Percentiles rank a stretch among this genome's conserved stretches.
Conservation (phyloP, 2,329 filamentous ascomycete species). For the Camptophora hylomeconis region DNA sequence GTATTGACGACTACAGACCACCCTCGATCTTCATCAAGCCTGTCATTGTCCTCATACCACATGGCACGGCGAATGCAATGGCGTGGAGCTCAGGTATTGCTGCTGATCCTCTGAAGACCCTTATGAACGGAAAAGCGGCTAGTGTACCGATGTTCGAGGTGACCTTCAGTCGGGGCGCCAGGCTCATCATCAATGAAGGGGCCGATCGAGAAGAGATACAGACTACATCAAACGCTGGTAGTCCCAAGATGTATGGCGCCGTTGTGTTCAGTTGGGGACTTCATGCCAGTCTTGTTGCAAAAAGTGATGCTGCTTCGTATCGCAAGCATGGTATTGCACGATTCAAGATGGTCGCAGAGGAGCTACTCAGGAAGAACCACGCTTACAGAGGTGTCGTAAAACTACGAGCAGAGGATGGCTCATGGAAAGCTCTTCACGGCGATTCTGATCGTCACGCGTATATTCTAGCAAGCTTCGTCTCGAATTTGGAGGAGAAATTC, state of each 20-base stretch:
- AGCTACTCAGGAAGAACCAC: slow-evolving; percentile 33
- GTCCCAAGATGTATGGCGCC: slow-evolving; percentile 46
- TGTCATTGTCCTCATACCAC: slow-evolving; percentile 40
- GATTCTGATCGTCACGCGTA: slow-evolving; percentile 51
- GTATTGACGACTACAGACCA: slow-evolving; percentile 16
- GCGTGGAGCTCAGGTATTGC: slow-evolving; percentile 14
- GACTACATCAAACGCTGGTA: slow-evolving; percentile 1
- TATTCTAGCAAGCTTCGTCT: slow-evolving; percentile 61
- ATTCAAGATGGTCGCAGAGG: slow-evolving; percentile 72
- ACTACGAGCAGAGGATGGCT: slow-evolving; percentile 9
- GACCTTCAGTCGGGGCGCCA: slow-evolving; percentile 42
- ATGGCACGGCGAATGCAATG: slow-evolving; percentile 37
- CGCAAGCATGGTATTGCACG: slow-evolving; percentile 62
- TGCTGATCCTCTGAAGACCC: slow-evolving; percentile 16
- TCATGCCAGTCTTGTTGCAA: slow-evolving; percentile 76
- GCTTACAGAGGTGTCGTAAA: slow-evolving; percentile 40
- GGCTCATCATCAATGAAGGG: slow-evolving; percentile 30
- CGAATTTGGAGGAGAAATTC: slow-evolving; percentile 69
- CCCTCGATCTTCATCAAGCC: slow-evolving; percentile 33
- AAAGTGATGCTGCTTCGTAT: slow-evolving; percentile 75
- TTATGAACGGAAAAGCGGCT: slow-evolving; percentile 44
- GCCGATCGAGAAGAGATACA: slow-evolving; percentile 25
- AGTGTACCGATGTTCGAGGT: slow-evolving; percentile 51
- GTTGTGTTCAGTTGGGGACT: slow-evolving; percentile 86
- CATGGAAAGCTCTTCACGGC: slow-evolving; percentile 18